Percentiles rank a stretch among this genome's conserved stretches.
phyloP scores from a whole-genome alignment of 768 basidiomycete genomes.

The Leccinum uliginosum region DNA sequence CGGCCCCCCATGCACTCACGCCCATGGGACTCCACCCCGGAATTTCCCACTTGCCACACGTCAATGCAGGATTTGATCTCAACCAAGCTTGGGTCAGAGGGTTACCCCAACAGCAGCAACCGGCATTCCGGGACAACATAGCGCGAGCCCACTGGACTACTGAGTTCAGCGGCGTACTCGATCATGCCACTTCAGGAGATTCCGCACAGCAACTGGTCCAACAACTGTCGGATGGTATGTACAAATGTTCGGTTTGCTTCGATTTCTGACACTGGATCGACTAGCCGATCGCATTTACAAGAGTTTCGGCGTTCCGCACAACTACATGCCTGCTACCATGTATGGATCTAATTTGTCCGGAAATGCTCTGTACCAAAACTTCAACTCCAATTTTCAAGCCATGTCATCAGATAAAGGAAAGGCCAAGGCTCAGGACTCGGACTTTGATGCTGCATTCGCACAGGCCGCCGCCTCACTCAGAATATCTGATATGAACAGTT shows the following conservation, averaged over 20 bases:
- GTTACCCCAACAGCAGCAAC: slow-evolving; percentile 41
- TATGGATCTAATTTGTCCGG: slow-evolving; percentile 33
- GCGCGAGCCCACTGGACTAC: slow-evolving; percentile 46
- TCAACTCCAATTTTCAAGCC: slow-evolving; percentile 22
- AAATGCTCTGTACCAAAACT: slow-evolving; percentile 32
- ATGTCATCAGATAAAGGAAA: slow-evolving; percentile 53
- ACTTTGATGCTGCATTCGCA: slow-evolving; percentile 84
- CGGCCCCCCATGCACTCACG: slow-evolving; percentile 29
- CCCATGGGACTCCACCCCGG: slow-evolving; percentile 32
- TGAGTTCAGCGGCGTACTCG: slow-evolving; percentile 45
- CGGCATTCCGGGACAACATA: slow-evolving; percentile 32
- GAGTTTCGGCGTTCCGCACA: slow-evolving; percentile 34
- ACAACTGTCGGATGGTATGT: slow-evolving; percentile 26
- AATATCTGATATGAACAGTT: slow-evolving; percentile 36
- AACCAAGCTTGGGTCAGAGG: slow-evolving; percentile 53
- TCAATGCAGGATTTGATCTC: slow-evolving; percentile 33
- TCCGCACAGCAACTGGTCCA: slow-evolving; percentile 30
- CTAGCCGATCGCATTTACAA: slow-evolving; percentile 38
- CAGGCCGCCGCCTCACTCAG: slow-evolving; percentile 55
- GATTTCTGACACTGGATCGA: slow-evolving; percentile 4
- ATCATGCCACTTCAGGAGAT: slow-evolving; percentile 18
- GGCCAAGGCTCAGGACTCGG: slow-evolving; percentile 71
- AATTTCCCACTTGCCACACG: slow-evolving; percentile 22
- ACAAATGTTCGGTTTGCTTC: neutral
- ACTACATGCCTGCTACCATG: slow-evolving; percentile 29